Base-by-base conservation (phyloP, 345 rosid species). In the Bruguiera gymnorhiza region DNA sequence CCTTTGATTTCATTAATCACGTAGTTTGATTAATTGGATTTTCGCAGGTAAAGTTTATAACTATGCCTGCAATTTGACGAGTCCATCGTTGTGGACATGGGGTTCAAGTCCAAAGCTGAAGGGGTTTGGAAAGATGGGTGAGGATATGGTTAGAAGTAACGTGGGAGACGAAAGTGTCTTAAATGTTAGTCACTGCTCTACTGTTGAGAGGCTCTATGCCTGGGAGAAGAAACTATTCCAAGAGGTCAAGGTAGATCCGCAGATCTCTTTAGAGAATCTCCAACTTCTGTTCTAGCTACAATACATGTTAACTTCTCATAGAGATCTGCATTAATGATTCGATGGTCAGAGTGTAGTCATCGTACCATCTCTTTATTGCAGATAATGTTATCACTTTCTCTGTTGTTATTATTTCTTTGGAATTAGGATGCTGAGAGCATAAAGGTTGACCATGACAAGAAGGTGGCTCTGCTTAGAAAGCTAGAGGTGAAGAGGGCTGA, bases 151-250 rank as follows among this genome's bases (percentile, higher is more conserved):
- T 43, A 68, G 31, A 8, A 75, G 58, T 18, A 73, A 79, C 31
- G 52, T 6, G 4, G 72, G 70, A 21, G 58, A 58, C 1, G 68
- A 70, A 59, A 77, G 69, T 53, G 77, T 77, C 62, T 27, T n/a
- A 24, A 37, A 71, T 20, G 67, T 70, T 7, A 79, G 97, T 78
- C 98, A 94, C 67, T 88, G 88, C 39, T 94, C 93, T 15, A 91
- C 97, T 7, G 85, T 90, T 16, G 98, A 91, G 71, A 88, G 93
- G 65, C 75, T 94, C 8, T 91, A 85, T 76, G 96, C 97, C 59
- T 94, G 98, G 98, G 98, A 91, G 86, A 91, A 91, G 87, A 94
- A 91, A 70, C 86, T 94, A 20, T 91, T 74, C 82, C 85, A 82
- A 72, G 98, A 94, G 65, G 98, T 91, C 71, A 91, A 94, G 98